Evolutionary conservation across 2,329 filamentous ascomycete genomes (phyloP), one percentile per base, ranked within the genome.

Genomic region (Paecilomyces sp.): DNA sequence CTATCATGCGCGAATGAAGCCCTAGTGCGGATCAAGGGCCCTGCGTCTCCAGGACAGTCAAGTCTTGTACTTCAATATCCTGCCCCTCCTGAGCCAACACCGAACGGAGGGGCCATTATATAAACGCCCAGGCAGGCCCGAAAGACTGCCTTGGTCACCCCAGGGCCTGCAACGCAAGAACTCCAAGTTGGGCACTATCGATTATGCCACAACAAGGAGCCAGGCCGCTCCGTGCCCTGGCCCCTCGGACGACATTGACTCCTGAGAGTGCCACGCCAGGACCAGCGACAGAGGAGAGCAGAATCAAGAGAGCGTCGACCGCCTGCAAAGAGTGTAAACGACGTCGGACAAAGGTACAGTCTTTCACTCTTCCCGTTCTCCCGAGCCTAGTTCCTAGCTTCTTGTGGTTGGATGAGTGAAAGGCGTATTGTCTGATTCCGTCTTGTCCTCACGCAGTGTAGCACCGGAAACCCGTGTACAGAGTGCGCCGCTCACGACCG

Each of bases 271-370:
- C 47, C 36, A 57, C 41, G 28, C 60, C 55, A 28, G 57, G 61
- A 50, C 60, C 58, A 50, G 57, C 58, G 24, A 57, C 65, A 33
- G 73, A 75, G 22, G 72, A 75, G 24, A 61, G 59, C 54, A 70
- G 70, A 55, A 68, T 70, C 54, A 74, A 70, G 59, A 66, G 73
- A 56, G 73, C 72, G 12, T 75, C 73, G 7, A 72, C 70, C 15
- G 73, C 73, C 33, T 76, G 73, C 61, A 66, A 63, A 34, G 72
- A 75, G 62, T 76, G 73, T 63, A 71, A 76, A 62, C 68, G 64
- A 58, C 68, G 72, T 57, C 71, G 73, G 51, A 75, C 71, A 54
- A 75, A 70, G 71, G 73, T 76, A 72, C 51, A 52, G 41, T 33
- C 52, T 22, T 34, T 55, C 47, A 11, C 13, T 55, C 47, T 25